These are phyloP conservation scores for Cryptosporidium tyzzeri DNA, from an alignment of 169 alveolate genomes.

Conservation along the genomic window DNA sequence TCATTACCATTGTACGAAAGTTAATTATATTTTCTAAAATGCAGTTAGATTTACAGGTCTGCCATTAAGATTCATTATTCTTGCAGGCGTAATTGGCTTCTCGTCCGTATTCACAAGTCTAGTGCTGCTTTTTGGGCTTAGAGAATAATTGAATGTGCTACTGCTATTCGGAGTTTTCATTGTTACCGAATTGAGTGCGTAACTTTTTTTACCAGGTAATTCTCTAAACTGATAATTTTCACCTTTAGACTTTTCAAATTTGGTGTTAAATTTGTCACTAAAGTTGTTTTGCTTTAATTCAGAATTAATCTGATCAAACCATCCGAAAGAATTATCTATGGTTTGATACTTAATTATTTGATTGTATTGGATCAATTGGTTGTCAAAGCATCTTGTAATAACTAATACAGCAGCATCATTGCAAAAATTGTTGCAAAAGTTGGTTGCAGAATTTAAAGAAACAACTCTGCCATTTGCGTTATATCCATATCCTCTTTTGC, in stretches of 20 bases:
- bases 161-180: slow-evolving; percentile 20
- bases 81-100: slow-evolving; percentile 63
- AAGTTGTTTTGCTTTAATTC: neutral
- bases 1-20: neutral
- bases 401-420: slow-evolving; percentile 81
- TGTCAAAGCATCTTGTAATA: slow-evolving; percentile 75
- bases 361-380: slow-evolving; percentile 40
- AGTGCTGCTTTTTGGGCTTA: slow-evolving; percentile 55
- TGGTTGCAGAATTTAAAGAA: slow-evolving; percentile 81
- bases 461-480: slow-evolving; percentile 80
- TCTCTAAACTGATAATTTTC: neutral
- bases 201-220: neutral
- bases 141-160: neutral
- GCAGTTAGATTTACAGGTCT: slow-evolving; percentile 66
- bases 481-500: slow-evolving; percentile 79
- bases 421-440: slow-evolving; percentile 78
- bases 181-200: neutral
- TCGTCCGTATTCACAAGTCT: slow-evolving; percentile 35
- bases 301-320: slow-evolving; percentile 16
- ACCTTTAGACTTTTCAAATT: neutral
- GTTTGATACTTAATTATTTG: slow-evolving; percentile 41
- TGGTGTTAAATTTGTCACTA: neutral
- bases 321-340: slow-evolving; percentile 37
- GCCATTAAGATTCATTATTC: slow-evolving; percentile 40
- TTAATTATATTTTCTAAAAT: slow-evolving; percentile 29